A percentile compares a stretch with the other conserved stretches of the same genome.
Conservation (phyloP, 2,329 filamentous ascomycete genomes). For the Pyrenophora graminea region DNA sequence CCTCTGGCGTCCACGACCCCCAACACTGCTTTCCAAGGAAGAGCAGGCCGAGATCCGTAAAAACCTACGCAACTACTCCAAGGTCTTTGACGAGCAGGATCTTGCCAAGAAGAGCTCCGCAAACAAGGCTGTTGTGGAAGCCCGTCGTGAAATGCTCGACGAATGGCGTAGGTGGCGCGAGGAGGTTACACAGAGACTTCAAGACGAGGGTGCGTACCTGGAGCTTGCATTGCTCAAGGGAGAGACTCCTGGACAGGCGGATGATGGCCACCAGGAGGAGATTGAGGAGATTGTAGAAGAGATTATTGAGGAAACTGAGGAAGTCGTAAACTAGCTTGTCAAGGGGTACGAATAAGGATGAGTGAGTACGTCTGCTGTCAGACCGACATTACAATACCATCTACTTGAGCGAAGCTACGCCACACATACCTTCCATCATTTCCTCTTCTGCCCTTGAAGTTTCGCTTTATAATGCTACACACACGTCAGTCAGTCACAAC, state of each 20-base stretch:
- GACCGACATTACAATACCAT: not conserved
- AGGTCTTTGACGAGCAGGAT: slow-evolving; percentile 93
- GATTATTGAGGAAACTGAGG: slow-evolving; percentile 85
- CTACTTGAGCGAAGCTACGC: not conserved
- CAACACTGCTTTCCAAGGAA: slow-evolving; percentile 90
- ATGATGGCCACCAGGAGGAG: slow-evolving; percentile 59
- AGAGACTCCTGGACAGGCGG: slow-evolving; percentile 47
- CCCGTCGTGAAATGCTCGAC: slow-evolving; percentile 76
- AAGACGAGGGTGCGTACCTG: slow-evolving; percentile 59
- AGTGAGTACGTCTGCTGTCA: not conserved
- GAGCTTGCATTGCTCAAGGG: slow-evolving; percentile 60
- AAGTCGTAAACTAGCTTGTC: slow-evolving; percentile 57
- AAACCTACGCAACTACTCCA: slow-evolving; percentile 96
- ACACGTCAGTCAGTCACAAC: not conserved
- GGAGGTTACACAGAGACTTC: slow-evolving; percentile 68
- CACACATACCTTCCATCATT: not conserved
- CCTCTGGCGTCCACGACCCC: slow-evolving; percentile 87
- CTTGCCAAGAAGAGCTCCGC: slow-evolving; percentile 90
- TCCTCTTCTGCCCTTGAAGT: slow-evolving; percentile 1
- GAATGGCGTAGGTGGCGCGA: slow-evolving; percentile 90
- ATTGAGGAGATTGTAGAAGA: slow-evolving; percentile 84
- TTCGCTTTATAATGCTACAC: slow-evolving; percentile 4
- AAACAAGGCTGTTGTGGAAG: slow-evolving; percentile 91
- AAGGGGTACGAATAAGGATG: not conserved
- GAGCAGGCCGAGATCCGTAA: slow-evolving; percentile 98